Percentiles rank a stretch among this genome's conserved stretches.
phyloP scores from a whole-genome alignment of 2,329 filamentous ascomycete species.

The Xenoacremonium recifei region DNA sequence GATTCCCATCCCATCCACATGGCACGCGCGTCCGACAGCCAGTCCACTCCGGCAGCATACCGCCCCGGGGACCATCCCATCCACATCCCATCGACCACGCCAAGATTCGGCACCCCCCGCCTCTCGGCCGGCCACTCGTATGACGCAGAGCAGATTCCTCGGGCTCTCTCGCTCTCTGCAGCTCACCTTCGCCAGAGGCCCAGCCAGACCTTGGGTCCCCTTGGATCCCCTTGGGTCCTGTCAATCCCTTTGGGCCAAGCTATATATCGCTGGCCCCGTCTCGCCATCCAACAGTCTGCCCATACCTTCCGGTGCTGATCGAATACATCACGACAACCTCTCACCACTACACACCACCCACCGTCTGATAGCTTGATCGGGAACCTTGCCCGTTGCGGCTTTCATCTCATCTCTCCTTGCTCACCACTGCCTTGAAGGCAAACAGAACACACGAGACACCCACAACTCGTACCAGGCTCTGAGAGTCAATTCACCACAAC shows the following conservation, averaged over 20 bases:
- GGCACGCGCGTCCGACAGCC: not conserved
- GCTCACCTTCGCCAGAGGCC: conserved; percentile 12
- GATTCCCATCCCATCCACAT: not conserved
- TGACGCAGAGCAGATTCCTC: conserved; percentile 26
- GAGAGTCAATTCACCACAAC: no score
- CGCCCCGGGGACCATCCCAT: not conserved
- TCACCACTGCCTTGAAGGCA: not conserved
- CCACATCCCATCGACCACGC: conserved; percentile 9
- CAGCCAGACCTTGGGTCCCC: conserved; percentile 5
- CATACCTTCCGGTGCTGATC: conserved; percentile 21
- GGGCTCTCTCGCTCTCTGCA: conserved; percentile 21
- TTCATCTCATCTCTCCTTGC: not conserved
- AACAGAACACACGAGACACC: not conserved
- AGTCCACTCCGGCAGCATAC: not conserved
- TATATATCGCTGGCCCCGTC: conserved; percentile 31
- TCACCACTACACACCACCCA: conserved; percentile 19
- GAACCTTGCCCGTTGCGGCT: conserved; percentile 1
- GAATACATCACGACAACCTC: conserved; percentile 26
- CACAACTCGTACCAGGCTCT: conserved; percentile 3
- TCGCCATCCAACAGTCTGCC: conserved; percentile 26
- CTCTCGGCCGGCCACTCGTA: conserved; percentile 25
- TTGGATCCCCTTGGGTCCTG: not conserved
- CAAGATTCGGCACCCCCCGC: conserved; percentile 27
- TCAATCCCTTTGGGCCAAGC: conserved; percentile 10
- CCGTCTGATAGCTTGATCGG: conserved; percentile 19